Evolutionary conservation across 176 grass and related monocot genomes (phyloP).

Genomic region (Tillandsia leiboldiana): DNA sequence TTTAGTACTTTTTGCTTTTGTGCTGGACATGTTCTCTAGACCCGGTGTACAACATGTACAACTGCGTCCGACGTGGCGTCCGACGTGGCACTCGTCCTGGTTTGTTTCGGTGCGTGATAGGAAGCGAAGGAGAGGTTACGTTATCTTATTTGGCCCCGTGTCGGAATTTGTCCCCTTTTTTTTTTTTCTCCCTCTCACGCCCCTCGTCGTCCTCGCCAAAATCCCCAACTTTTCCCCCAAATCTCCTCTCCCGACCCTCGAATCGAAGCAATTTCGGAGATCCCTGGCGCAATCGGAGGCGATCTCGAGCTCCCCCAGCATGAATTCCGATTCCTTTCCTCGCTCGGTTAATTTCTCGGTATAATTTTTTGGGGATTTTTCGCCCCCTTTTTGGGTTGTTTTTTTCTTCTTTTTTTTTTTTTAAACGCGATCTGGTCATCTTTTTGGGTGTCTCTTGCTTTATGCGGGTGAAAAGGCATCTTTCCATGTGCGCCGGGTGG

Average conservation of each 20-base stretch:
- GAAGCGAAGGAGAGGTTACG: too few relatives aligned
- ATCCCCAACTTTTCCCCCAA: background rate
- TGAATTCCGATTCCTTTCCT: background rate
- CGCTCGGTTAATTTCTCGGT: background rate
- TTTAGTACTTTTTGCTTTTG: too few relatives aligned
- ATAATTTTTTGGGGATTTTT: background rate
- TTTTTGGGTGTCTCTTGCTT: background rate
- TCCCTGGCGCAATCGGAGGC: constrained; percentile 1
- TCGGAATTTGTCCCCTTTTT: background rate
- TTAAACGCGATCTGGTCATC: background rate
- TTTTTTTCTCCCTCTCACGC: background rate
- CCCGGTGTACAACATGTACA: too few relatives aligned
- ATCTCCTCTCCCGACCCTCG: background rate
- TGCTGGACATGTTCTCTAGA: too few relatives aligned
- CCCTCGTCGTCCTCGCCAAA: background rate
- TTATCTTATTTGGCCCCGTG: too few relatives aligned
- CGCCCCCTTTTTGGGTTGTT: background rate
- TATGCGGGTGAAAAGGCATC: background rate
- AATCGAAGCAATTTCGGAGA: background rate
- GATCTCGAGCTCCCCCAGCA: background rate
- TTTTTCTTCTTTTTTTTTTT: too few relatives aligned
- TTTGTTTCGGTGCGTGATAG: too few relatives aligned
- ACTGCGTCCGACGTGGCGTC: too few relatives aligned
- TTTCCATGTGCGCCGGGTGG: background rate
- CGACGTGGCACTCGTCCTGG: too few relatives aligned